These are phyloP conservation scores for Phytomonas sp. DNA, from an alignment of 208 protist genomes.

Conservation along the genomic window DNA sequence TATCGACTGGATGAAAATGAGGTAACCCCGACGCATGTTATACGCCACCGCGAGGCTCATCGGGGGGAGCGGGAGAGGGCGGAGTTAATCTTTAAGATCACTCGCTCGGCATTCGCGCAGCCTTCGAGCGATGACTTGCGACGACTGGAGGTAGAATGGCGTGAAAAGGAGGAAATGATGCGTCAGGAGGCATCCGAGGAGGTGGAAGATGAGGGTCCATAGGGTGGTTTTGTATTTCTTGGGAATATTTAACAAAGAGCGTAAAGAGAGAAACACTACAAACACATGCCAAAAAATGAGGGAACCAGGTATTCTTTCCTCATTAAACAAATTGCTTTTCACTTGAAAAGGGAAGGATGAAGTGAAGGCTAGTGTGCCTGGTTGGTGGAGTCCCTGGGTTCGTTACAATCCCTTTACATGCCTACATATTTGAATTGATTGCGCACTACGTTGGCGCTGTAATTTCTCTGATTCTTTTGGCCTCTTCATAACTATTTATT, in stretches of 20 bases:
- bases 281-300: no score
- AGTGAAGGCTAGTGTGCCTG: no score
- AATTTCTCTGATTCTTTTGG: no score
- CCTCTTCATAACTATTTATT: conserved; percentile 4
- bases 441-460: no score
- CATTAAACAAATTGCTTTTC: no score
- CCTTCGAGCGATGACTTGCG: conserved; percentile 25
- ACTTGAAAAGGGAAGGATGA: no score
- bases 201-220: neutral
- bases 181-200: neutral
- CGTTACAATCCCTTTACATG: no score
- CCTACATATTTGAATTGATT: no score
- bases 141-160: conserved; percentile 20
- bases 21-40: conserved; percentile 52
- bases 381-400: no score
- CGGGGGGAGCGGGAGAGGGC: conserved; percentile 18
- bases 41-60: conserved; percentile 29
- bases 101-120: conserved; percentile 27
- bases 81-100: conserved; percentile 31
- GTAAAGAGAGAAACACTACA: no score
- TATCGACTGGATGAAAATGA: conserved; percentile 43
- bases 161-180: neutral
- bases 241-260: no score
- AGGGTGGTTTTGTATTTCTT: neutral
- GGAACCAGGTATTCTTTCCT: no score